These are phyloP conservation scores for Hansenula sp. DNA, from an alignment of 1,139 yeast species.

Conservation along the genomic window DNA sequence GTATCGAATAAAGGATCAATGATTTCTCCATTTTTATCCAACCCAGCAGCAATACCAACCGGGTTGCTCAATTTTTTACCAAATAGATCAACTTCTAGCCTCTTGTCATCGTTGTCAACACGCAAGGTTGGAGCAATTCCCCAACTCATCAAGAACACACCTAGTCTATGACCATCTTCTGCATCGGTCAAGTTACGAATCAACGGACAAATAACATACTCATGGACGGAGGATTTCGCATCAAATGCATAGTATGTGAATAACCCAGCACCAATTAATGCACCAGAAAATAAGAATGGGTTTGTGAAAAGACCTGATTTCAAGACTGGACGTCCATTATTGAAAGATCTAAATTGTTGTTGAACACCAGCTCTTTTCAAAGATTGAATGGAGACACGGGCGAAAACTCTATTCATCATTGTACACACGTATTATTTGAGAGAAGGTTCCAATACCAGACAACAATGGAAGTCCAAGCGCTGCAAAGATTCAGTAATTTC, in stretches of 20 bases:
- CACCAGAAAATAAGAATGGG: constrained; percentile 25
- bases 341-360: neutral
- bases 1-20: constrained; percentile 72
- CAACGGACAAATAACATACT: constrained; percentile 73
- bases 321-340: constrained; percentile 9
- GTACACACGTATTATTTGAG: neutral
- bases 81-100: constrained; percentile 58
- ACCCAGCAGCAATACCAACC: constrained; percentile 92
- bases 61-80: constrained; percentile 68
- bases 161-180: constrained; percentile 79
- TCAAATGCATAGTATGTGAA: constrained; percentile 53
- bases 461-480: neutral
- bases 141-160: constrained; percentile 63
- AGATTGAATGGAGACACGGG: neutral
- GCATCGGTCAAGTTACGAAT: constrained; percentile 73
- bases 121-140: constrained; percentile 64
- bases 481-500: neutral
- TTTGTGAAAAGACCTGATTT: constrained; percentile 21
- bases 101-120: constrained; percentile 51
- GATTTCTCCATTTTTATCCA: constrained; percentile 94
- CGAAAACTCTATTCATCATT: neutral
- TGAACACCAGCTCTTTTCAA: neutral
- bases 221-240: constrained; percentile 80
- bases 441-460: neutral
- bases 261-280: constrained; percentile 33